These are phyloP conservation scores for Fusarium hostae DNA, from an alignment of 2,329 filamentous ascomycete genomes.

Conservation along the genomic window DNA sequence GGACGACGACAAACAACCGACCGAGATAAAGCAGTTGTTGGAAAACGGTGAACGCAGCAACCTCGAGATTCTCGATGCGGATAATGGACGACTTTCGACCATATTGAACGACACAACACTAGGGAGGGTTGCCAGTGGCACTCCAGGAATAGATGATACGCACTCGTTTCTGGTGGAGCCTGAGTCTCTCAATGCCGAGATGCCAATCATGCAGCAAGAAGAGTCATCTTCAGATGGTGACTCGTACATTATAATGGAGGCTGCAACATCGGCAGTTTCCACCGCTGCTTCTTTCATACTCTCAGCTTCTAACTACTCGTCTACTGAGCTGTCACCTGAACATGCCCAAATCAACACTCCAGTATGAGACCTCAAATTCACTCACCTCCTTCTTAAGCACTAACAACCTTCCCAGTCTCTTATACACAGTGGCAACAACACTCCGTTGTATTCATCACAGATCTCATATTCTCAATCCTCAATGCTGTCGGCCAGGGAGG, in stretches of 20 bases:
- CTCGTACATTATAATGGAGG: accelerated
- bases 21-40: neutral
- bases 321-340: neutral
- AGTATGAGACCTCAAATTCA: neutral
- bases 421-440: accelerated
- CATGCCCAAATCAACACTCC: neutral
- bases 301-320: neutral
- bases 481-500: accelerated
- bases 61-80: accelerated
- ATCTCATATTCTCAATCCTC: accelerated
- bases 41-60: accelerated
- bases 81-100: accelerated
- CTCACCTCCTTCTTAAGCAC: too few species aligned
- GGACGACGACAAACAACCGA: neutral
- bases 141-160: too few species aligned
- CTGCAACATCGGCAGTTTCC: accelerated
- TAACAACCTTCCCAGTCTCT: accelerated
- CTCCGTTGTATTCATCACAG: accelerated
- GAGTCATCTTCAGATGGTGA: neutral
- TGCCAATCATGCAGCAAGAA: neutral
- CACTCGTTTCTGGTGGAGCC: too few species aligned
- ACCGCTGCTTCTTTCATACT: accelerated
- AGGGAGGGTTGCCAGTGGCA: accelerated
- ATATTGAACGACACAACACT: too few species aligned
- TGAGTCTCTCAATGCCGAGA: neutral